A percentile compares a stretch with the other conserved stretches of the same genome.
phyloP scores from a whole-genome alignment of 2,329 filamentous ascomycete genomes.

The Sphaerulina populicola region DNA sequence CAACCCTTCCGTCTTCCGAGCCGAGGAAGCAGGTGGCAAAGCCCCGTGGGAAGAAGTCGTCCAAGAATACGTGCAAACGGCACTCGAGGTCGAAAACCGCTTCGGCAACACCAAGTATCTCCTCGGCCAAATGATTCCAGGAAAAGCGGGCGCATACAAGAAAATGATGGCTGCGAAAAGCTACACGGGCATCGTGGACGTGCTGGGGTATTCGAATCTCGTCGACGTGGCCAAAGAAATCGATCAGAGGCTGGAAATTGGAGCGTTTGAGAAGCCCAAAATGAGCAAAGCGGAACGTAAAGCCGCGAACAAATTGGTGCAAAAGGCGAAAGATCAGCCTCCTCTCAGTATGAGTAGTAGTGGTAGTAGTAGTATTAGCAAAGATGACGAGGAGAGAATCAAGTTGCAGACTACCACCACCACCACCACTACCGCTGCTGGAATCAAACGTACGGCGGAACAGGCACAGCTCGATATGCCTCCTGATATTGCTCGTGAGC shows the following conservation, averaged over 20 bases:
- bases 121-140: slow-evolving; percentile 75
- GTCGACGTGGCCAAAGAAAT: slow-evolving; percentile 55
- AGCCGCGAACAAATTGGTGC: slow-evolving; percentile 32
- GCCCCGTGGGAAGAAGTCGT: slow-evolving; percentile 70
- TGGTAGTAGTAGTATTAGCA: too few species aligned
- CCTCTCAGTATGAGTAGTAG: background rate
- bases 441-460: slow-evolving; percentile 20
- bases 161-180: slow-evolving; percentile 57
- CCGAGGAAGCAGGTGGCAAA: slow-evolving; percentile 58
- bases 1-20: slow-evolving; percentile 80
- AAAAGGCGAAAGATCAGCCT: slow-evolving; percentile 32
- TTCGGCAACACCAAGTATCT: slow-evolving; percentile 92
- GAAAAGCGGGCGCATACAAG: slow-evolving; percentile 59
- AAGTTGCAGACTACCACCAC: slow-evolving; percentile 13
- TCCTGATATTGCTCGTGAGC: slow-evolving; percentile 18
- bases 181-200: slow-evolving; percentile 60
- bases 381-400: slow-evolving; percentile 7
- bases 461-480: slow-evolving; percentile 22
- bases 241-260: slow-evolving; percentile 56
- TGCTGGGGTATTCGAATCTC: slow-evolving; percentile 55
- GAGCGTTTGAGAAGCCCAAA: slow-evolving; percentile 38
- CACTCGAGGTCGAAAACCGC: slow-evolving; percentile 72
- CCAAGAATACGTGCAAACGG: slow-evolving; percentile 61
- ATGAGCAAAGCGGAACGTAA: slow-evolving; percentile 43
- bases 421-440: slow-evolving; percentile 16